Conservation (phyloP, 352 stramenopile species). For the Phytophthora boehmeriae region DNA sequence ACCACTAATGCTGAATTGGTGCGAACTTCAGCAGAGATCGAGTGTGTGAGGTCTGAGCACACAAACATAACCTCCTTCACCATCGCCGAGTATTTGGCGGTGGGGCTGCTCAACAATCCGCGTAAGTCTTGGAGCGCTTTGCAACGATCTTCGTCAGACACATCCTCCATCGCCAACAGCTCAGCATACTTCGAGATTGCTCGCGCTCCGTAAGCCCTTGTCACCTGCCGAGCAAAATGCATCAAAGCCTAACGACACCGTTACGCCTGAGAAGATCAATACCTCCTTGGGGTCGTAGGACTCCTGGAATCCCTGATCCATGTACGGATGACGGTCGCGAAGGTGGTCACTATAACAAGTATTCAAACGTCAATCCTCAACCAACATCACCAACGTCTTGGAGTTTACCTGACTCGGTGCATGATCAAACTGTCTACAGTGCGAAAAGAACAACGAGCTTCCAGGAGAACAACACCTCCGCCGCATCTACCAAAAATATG, state of each 20-base stretch:
- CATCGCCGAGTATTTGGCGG: constrained; percentile 59
- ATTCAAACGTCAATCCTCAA: neutral
- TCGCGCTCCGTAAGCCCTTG: constrained; percentile 56
- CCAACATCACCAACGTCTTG: neutral
- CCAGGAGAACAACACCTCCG: too few species aligned
- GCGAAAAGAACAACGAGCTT: neutral
- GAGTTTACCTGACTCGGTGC: constrained; percentile 60
- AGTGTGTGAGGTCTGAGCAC: constrained; percentile 56
- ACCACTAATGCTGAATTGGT: constrained; percentile 50
- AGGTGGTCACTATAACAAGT: constrained; percentile 56
- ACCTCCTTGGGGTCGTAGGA: constrained; percentile 64
- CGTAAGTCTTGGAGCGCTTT: constrained; percentile 51
- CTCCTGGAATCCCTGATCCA: constrained; percentile 58
- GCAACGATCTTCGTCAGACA: constrained; percentile 58
- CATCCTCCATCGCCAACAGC: constrained; percentile 58
- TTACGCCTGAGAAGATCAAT: neutral
- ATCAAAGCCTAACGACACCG: too few species aligned
- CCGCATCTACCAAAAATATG: constrained; percentile 2
- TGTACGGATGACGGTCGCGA: constrained; percentile 62
- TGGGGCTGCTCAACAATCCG: constrained; percentile 63
- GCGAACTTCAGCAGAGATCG: constrained; percentile 44
- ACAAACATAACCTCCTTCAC: constrained; percentile 58
- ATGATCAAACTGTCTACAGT: constrained; percentile 27
- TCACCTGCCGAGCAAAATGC: constrained; percentile 34
- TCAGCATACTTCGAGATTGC: constrained; percentile 66